phyloP scores from a whole-genome alignment of 2,329 filamentous ascomycete genomes.

The Periconia sp. region DNA sequence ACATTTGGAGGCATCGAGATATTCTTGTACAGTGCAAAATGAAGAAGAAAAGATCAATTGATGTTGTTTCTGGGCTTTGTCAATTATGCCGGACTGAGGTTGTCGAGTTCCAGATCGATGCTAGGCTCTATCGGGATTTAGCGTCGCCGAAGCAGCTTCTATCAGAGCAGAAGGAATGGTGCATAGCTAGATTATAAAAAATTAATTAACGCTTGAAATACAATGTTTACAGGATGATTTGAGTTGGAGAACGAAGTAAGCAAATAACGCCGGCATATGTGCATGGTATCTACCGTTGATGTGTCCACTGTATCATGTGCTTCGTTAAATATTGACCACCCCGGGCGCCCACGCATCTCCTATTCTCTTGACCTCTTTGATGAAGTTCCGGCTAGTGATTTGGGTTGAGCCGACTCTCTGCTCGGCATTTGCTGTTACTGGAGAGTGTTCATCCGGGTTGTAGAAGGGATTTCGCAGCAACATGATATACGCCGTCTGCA shows the following conservation, averaged over 20 bases:
- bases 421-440: slow-evolving; percentile 53
- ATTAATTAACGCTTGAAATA: neutral
- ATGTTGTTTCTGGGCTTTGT: neutral
- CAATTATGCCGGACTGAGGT: slow-evolving; percentile 18
- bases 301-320: neutral
- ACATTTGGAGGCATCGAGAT: slow-evolving; percentile 36
- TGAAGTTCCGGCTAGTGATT: slow-evolving; percentile 81
- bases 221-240: neutral
- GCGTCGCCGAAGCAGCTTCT: neutral
- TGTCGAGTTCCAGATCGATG: slow-evolving; percentile 17
- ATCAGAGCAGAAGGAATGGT: neutral
- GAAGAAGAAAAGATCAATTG: slow-evolving; percentile 5
- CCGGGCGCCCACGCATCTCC: slow-evolving; percentile 84
- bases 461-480: slow-evolving; percentile 95
- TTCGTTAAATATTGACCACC: slow-evolving; percentile 56
- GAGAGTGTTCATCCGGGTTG: slow-evolving; percentile 79
- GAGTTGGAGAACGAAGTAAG: neutral
- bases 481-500: slow-evolving; percentile 89
- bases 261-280: slow-evolving; percentile 30
- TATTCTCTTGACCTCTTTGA: slow-evolving; percentile 80
- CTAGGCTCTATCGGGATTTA: slow-evolving; percentile 23
- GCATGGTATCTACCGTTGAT: slow-evolving; percentile 6
- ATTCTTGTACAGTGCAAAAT: slow-evolving; percentile 4
- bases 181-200: neutral
- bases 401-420: slow-evolving; percentile 55